Conservation (phyloP, 228 moss, liverwort and hornwort species). For the Sphagnum magellanicum region DNA sequence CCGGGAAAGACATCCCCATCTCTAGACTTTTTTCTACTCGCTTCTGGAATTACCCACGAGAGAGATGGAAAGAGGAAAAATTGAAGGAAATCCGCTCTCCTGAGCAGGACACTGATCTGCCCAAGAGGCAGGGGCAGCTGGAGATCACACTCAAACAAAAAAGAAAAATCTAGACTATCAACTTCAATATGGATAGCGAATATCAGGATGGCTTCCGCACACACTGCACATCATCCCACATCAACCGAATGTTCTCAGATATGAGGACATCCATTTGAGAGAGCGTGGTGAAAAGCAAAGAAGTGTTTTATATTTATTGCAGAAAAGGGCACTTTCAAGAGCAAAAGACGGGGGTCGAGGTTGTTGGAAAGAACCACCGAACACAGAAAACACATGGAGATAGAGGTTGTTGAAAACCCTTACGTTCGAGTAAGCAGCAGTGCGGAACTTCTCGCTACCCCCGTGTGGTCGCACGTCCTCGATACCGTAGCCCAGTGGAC, state of each 20-base stretch:
- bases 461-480: conserved; percentile 80
- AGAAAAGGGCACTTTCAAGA: neutral
- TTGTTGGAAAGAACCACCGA: neutral
- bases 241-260: too few relatives aligned
- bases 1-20: conserved; percentile 49
- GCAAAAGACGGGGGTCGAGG: neutral
- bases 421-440: conserved; percentile 66
- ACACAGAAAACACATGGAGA: neutral
- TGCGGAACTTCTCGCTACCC: conserved; percentile 68
- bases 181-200: conserved; percentile 29
- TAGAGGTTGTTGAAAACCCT: neutral
- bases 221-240: conserved; percentile 50
- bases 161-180: conserved; percentile 30
- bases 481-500: conserved; percentile 66
- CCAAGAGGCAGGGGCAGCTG: conserved; percentile 25
- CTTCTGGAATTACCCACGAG: neutral
- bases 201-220: conserved; percentile 99
- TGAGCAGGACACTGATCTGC: conserved; percentile 52
- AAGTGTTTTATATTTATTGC: too few relatives aligned
- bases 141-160: conserved; percentile 70
- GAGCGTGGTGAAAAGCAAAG: too few relatives aligned
- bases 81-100: neutral
- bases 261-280: too few relatives aligned
- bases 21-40: neutral
- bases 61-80: neutral